Evolutionary conservation across 805 yeast species (phyloP).

Genomic region (Candida corydali): DNA sequence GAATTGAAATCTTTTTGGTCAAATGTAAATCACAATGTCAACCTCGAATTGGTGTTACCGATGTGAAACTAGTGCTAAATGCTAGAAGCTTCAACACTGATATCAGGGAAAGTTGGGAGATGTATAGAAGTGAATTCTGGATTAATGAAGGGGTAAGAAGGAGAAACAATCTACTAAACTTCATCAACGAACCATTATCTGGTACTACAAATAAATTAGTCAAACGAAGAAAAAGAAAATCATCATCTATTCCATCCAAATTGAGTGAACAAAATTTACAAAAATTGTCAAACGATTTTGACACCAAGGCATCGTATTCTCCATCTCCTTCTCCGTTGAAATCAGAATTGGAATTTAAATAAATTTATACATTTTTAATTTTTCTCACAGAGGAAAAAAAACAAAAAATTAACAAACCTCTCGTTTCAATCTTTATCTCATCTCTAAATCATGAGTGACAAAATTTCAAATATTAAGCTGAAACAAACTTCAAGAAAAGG

Average conservation of each 20-base stretch:
- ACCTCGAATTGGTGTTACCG: conserved; percentile 64
- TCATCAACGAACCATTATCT: conserved; percentile 13
- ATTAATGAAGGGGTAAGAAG: conserved; percentile 72
- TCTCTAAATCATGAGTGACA: conserved; percentile 3
- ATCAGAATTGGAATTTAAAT: background rate
- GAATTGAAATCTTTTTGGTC: conserved; percentile 35
- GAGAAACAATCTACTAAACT: conserved; percentile 31
- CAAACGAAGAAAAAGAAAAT: conserved; percentile 15
- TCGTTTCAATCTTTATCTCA: background rate
- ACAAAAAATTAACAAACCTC: background rate
- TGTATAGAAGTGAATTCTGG: conserved; percentile 93
- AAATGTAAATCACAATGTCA: conserved; percentile 44
- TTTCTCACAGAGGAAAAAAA: conserved; percentile 3
- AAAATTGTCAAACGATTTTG: conserved; percentile 8
- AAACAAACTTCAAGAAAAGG: conserved; percentile 84
- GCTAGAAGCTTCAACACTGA: conserved; percentile 81
- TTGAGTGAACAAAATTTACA: conserved; percentile 18
- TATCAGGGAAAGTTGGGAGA: conserved; percentile 90
- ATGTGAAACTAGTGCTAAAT: conserved; percentile 75
- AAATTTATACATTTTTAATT: too few species aligned
- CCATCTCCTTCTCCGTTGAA: background rate
- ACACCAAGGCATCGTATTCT: background rate
- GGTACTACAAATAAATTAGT: conserved; percentile 5
- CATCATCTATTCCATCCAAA: conserved; percentile 1
- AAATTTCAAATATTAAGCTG: background rate